phyloP scores from a whole-genome alignment of 495 filamentous ascomycete species.

The Neurospora sp. region DNA sequence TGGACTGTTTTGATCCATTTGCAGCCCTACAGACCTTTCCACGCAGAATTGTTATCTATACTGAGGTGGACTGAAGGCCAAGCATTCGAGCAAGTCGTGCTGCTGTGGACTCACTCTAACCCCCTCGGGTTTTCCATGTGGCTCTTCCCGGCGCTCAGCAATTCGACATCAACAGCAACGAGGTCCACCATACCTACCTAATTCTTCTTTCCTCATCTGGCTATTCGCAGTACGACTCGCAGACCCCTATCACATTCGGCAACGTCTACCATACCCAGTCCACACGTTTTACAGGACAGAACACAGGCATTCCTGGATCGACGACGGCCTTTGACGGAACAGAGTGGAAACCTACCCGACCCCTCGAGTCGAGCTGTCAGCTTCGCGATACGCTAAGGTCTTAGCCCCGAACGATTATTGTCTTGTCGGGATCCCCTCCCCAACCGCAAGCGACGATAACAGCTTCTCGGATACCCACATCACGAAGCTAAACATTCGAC shows the following conservation, averaged over 20 bases:
- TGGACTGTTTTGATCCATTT: neutral
- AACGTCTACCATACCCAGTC: neutral
- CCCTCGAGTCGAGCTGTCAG: neutral
- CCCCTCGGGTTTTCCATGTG: neutral
- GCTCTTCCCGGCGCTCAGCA: neutral
- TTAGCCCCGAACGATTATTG: neutral
- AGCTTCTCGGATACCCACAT: neutral
- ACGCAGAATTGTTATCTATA: neutral
- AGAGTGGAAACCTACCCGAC: neutral
- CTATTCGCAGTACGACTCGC: neutral
- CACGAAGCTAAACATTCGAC: conserved; percentile 10
- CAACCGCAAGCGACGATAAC: neutral
- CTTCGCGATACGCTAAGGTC: neutral
- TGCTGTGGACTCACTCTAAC: neutral
- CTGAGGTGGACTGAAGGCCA: neutral
- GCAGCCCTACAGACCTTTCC: neutral
- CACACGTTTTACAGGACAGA: neutral
- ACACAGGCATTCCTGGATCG: neutral
- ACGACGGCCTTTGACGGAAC: neutral
- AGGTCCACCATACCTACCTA: neutral
- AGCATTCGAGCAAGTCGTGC: neutral
- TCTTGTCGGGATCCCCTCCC: neutral
- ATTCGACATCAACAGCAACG: neutral
- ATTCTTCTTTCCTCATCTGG: neutral
- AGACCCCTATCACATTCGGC: neutral